Percentiles rank a stretch among this genome's conserved stretches.
phyloP scores from a whole-genome alignment of 176 grass and related monocot genomes.

The Phoenix dactylifera region DNA sequence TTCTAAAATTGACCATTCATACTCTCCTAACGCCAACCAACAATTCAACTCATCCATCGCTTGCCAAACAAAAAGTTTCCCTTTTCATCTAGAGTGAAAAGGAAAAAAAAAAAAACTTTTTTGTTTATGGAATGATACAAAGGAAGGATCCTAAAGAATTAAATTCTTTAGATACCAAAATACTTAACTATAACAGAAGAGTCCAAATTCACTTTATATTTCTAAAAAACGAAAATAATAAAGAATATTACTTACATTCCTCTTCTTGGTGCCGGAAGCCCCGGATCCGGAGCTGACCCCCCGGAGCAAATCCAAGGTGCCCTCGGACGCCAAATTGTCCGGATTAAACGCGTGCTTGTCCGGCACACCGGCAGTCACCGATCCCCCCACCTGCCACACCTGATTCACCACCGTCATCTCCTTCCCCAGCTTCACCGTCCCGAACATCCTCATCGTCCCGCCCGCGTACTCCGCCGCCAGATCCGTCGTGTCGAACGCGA shows the following conservation, averaged over 20 bases:
- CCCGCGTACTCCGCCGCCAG: constrained; percentile 36
- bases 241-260: background rate
- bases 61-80: no score
- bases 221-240: background rate
- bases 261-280: background rate
- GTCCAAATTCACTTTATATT: no score
- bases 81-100: no score
- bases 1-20: no score
- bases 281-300: constrained; percentile 6
- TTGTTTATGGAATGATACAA: no score
- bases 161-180: no score
- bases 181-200: no score
- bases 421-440: constrained; percentile 34
- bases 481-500: constrained; percentile 23
- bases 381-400: constrained; percentile 64
- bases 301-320: constrained; percentile 18
- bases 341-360: constrained; percentile 28
- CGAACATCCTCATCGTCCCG: constrained; percentile 47
- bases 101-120: no score
- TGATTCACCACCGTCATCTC: constrained; percentile 35
- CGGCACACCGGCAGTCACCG: constrained; percentile 29
- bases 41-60: no score
- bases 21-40: no score
- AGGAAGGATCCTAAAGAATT: no score
- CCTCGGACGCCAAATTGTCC: constrained; percentile 34